Percentiles rank a stretch among this genome's conserved stretches.
Conservation (phyloP, 805 yeast species). For the Kluyveromyces starmeri region DNA sequence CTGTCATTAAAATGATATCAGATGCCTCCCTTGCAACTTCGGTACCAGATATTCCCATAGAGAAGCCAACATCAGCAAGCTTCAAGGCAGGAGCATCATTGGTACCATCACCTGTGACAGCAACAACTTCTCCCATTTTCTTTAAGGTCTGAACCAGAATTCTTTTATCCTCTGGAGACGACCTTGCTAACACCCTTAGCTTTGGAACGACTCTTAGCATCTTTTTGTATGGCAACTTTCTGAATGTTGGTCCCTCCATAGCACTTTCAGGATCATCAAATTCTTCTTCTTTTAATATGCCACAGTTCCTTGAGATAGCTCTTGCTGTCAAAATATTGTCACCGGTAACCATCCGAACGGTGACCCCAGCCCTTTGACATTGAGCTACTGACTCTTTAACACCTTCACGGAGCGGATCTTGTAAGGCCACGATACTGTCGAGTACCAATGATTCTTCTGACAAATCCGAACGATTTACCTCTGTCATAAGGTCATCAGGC, state of each 20-base stretch:
- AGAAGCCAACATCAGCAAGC: slow-evolving; percentile 94
- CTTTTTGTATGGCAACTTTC: slow-evolving; percentile 52
- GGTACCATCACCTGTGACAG: slow-evolving; percentile 99
- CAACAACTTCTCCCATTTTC: slow-evolving; percentile 83
- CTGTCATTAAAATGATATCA: slow-evolving; percentile 85
- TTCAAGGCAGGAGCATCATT: slow-evolving; percentile 98
- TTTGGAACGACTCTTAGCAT: slow-evolving; percentile 57
- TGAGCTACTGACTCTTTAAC: slow-evolving; percentile 81
- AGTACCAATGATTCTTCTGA: slow-evolving; percentile 37
- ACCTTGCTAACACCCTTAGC: slow-evolving; percentile 80
- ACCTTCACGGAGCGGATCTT: slow-evolving; percentile 88
- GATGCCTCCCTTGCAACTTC: slow-evolving; percentile 98
- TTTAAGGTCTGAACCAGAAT: slow-evolving; percentile 74
- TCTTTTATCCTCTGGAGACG: slow-evolving; percentile 93
- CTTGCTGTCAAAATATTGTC: slow-evolving; percentile 87
- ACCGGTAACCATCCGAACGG: slow-evolving; percentile 97
- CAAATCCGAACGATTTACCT: slow-evolving; percentile 7
- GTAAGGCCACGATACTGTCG: slow-evolving; percentile 81
- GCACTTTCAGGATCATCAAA: slow-evolving; percentile 46
- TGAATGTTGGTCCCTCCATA: slow-evolving; percentile 90
- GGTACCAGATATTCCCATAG: slow-evolving; percentile 98
- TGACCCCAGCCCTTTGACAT: slow-evolving; percentile 86
- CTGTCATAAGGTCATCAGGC: slow-evolving; percentile 34
- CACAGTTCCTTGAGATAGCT: slow-evolving; percentile 83
- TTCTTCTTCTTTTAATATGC: slow-evolving; percentile 47